phyloP scores from a whole-genome alignment of 768 basidiomycete species.

The Podaxis sp. region DNA sequence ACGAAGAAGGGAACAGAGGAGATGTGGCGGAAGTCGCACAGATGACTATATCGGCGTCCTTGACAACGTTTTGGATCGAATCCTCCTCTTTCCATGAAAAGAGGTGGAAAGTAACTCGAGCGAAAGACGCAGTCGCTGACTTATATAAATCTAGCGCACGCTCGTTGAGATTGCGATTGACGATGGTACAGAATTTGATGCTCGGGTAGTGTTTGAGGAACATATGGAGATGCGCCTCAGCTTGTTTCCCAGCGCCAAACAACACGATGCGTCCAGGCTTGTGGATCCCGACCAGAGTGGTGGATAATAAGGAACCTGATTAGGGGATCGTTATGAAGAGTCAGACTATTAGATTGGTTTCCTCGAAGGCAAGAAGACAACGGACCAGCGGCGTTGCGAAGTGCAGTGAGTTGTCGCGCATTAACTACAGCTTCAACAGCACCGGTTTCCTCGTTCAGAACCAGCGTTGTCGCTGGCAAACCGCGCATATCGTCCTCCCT shows the following conservation, averaged over 20 bases:
- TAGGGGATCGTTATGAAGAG: neutral
- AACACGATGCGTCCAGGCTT: slow-evolving; percentile 49
- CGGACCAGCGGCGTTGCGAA: slow-evolving; percentile 80
- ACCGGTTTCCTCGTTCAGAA: slow-evolving; percentile 73
- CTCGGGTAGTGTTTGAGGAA: slow-evolving; percentile 58
- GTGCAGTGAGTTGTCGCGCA: slow-evolving; percentile 72
- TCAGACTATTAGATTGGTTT: neutral
- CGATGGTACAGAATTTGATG: slow-evolving; percentile 52
- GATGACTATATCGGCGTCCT: slow-evolving; percentile 58
- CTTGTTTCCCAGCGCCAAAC: slow-evolving; percentile 76
- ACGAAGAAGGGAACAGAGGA: slow-evolving; percentile 69
- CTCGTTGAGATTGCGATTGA: slow-evolving; percentile 58
- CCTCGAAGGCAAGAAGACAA: neutral
- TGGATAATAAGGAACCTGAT: slow-evolving; percentile 69
- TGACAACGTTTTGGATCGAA: slow-evolving; percentile 32
- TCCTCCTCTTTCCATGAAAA: slow-evolving; percentile 18
- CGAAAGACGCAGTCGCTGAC: slow-evolving; percentile 24
- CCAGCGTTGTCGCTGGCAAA: slow-evolving; percentile 73
- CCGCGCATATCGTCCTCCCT: slow-evolving; percentile 44
- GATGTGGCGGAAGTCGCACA: slow-evolving; percentile 72
- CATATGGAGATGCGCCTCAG: slow-evolving; percentile 62
- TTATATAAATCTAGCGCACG: slow-evolving; percentile 43
- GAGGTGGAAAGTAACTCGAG: slow-evolving; percentile 23
- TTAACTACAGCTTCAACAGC: slow-evolving; percentile 76
- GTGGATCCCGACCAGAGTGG: slow-evolving; percentile 45